Base-by-base conservation (phyloP, 202 grass and related monocot genomes). In the Sporobolus alterniflorus region DNA sequence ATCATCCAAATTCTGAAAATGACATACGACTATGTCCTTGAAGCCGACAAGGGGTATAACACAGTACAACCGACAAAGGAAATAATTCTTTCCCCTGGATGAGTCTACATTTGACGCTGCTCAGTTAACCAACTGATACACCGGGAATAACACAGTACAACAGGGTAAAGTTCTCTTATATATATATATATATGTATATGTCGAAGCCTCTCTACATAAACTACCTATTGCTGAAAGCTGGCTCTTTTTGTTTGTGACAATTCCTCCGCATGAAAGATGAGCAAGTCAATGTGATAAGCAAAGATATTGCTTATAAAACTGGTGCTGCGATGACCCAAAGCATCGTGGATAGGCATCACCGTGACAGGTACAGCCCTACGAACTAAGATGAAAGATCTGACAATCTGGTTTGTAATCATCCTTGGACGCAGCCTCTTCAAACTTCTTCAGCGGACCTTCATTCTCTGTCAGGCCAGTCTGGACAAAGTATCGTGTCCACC, bases 401-500 rank as follows among this genome's bases (percentile, higher is more conserved):
- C 96, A 99, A 14, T 81, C 85, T 30, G 93, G 71, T 75, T 96
- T 94, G 67, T 99, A 99, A 57, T 92, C 78, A 82, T 77, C 30
- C 67, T 92, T 89, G 11, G 88, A 80, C 50, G 85, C 84, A 36
- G 82, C 93, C 55, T 94, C 88, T 79, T 99, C 93, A 82, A 99
- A 99, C 64, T 96, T 99, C 85, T 96, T 99, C 62, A 91, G 50
- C 14, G 83, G 91, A 6, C 82, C 73, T 84, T 99, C 93, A 48
- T 99, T 99, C 73, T 99, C 96, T 80, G 90, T 91, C 76, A 99
- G 86, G 34, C 91, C 96, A 32, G 89, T 92, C 84, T 99, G 96
- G 74, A 96, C 76, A 73, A 99, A 99, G 79, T 99, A 99, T 49
- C 96, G 66, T 6, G 94, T 92, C 96, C 96, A 99, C 96, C 96